Evolutionary conservation across 768 basidiomycete genomes (phyloP), one percentile per base, ranked within the genome.

Genomic region (Lentinula aciculospora): DNA sequence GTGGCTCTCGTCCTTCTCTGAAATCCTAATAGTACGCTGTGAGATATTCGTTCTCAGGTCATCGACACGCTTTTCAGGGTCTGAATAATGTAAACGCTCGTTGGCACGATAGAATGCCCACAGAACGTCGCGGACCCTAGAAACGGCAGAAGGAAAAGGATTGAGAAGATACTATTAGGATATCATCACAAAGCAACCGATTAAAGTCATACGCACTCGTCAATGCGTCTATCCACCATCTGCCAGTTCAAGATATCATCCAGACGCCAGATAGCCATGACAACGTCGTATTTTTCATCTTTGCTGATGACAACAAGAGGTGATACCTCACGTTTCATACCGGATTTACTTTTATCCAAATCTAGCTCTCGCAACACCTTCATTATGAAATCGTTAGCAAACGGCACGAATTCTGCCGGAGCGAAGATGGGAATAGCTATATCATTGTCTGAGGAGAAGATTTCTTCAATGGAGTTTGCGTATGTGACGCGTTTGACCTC

Each of bases 401-500:
- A 56, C 3, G n/a, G 10, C 15, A 47, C 45, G 9, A 56, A 47
- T 45, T 21, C 44, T 25, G 4, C 45, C 9, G 31, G 36, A 15
- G 45, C 34, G n/a, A 46, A 27, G 3, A 56, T 27, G 1, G 44
- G 31, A n/a, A 56, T 56, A 4, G 19, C 27, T 13, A 63, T 45
- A 44, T 63, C 60, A 15, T 58, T 56, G 15, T 25, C 7, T 3
- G 45, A 17, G 15, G 40, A 44, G 6, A 63, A 42, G 4, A 63
- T 56, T 44, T 59, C 54, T 4, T 53, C 58, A 3, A 61, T 53
- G 3, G 62, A 57, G 17, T 37, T 13, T 21, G 57, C 54, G 27
- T 63, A 61, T 15, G 62, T 57, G 42, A 61, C 46, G 45, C 62
- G 53, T 19, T 46, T 39, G 29, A 54, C 12, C 12, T 13, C 37